Percentiles rank a stretch among this genome's conserved stretches.
Evolutionary conservation across 495 filamentous ascomycete genomes (phyloP).

Genomic region (Tetracladium marchalianum): DNA sequence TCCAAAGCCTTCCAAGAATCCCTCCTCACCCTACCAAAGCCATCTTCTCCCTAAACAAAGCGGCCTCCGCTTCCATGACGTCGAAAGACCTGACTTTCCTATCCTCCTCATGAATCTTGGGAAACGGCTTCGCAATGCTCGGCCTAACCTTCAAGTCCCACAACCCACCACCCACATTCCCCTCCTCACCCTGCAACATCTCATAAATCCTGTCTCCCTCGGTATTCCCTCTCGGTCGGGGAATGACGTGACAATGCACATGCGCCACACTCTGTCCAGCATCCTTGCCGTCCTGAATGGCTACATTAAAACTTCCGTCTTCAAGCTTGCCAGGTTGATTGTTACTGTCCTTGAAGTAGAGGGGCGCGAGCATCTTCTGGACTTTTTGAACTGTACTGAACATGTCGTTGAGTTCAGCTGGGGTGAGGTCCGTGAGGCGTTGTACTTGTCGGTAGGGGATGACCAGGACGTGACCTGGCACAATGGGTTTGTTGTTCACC

Average conservation of each 20-base stretch:
- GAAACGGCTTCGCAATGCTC: constrained; percentile 34
- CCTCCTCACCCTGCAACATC: constrained; percentile 74
- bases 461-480: constrained; percentile 89
- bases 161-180: constrained; percentile 60
- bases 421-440: constrained; percentile 65
- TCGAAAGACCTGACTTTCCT: constrained; percentile 57
- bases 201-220: constrained; percentile 61
- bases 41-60: constrained; percentile 38
- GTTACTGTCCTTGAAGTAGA: constrained; percentile 40
- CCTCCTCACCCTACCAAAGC: constrained; percentile 34
- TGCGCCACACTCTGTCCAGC: constrained; percentile 87
- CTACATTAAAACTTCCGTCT: constrained; percentile 70
- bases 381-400: constrained; percentile 78
- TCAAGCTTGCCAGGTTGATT: constrained; percentile 9
- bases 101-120: constrained; percentile 52
- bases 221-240: constrained; percentile 45
- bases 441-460: constrained; percentile 53
- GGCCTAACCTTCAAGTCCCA: constrained; percentile 33
- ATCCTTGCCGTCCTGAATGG: constrained; percentile 80
- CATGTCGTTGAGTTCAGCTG: constrained; percentile 69
- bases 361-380: constrained; percentile 62
- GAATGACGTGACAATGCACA: constrained; percentile 91
- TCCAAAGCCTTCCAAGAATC: too few relatives aligned
- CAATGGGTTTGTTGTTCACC: constrained; percentile 89
- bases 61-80: constrained; percentile 77